Evolutionary conservation across 1,139 yeast genomes (phyloP), one percentile per base, ranked within the genome.

Genomic region (Arxiozyma bovina): DNA sequence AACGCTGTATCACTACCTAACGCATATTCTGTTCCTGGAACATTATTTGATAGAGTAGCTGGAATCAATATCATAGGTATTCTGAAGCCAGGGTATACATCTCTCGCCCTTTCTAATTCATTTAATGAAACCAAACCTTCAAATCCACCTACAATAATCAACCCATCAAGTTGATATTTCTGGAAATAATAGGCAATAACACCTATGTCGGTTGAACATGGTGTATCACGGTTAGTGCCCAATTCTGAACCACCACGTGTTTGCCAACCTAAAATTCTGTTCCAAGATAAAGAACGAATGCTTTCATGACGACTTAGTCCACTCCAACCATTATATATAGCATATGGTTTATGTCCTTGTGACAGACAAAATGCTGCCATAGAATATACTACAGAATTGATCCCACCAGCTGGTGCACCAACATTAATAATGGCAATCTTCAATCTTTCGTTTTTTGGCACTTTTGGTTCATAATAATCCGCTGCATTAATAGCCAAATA

Each of bases 381-480:
- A 4, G 97, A 93, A 60, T 95, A 81, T 1, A 93, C 85, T n/a
- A 96, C 95, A 56, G 96, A 85, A 73, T 93, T 93, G 78, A 93
- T 82, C 55, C 96, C 97, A 58, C 96, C 95, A 18, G 97, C 94
- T 42, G 99, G 96, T 1, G 99, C 99, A 60, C 99, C 99, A 55
- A 91, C 86, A 66, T 90, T 90, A 60, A 93, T 77, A 55, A 93
- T 81, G 56, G 95, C 99, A 63, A 91, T 80, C 59, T 80, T 74
- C 52, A 72, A 58, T 59, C 81, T 72, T 66, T 80, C 72, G 48
- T 73, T 74, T 54, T 73, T 68, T 2, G 85, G 80, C 59, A 84
- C 74, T 54, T 64, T 70, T 42, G 65, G 79, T 52, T 58, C 62
- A 60, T 75, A 83, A 65, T 85, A 89, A 65, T 87, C 93, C 57